Conservation (phyloP, 2,329 filamentous ascomycete genomes). For the Apiospora sp. region DNA sequence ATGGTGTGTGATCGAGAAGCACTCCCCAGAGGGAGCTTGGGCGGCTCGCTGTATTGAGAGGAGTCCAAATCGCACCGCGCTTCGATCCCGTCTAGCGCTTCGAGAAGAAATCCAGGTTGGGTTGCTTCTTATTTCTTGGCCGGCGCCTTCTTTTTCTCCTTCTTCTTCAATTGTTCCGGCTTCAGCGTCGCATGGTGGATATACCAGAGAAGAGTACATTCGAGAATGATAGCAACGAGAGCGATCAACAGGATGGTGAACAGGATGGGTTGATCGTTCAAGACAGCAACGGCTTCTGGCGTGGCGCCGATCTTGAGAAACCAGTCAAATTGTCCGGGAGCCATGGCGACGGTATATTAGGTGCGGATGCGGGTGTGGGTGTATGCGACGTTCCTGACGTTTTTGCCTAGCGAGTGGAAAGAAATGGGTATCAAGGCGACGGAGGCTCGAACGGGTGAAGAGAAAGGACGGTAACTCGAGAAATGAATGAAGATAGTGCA, state of each 20-base stretch:
- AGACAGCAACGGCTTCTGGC: slow-evolving; percentile 62
- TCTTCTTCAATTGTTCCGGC: slow-evolving; percentile 66
- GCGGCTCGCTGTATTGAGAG: background rate
- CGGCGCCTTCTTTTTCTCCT: slow-evolving; percentile 51
- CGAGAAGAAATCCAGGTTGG: slow-evolving; percentile 24
- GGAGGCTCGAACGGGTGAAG: slow-evolving; percentile 5
- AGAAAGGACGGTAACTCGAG: slow-evolving; percentile 22
- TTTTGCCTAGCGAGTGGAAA: slow-evolving; percentile 22
- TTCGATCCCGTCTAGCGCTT: slow-evolving; percentile 20
- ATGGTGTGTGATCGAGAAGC: background rate
- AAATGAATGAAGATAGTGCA: slow-evolving; percentile 33
- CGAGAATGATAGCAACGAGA: slow-evolving; percentile 55
- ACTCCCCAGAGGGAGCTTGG: background rate
- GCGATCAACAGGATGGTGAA: slow-evolving; percentile 66
- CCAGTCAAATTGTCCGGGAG: slow-evolving; percentile 62
- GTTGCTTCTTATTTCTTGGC: slow-evolving; percentile 29
- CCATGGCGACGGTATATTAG: slow-evolving; percentile 26
- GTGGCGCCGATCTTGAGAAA: slow-evolving; percentile 65
- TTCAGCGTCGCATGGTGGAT: slow-evolving; percentile 68
- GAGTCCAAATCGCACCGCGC: slow-evolving; percentile 10
- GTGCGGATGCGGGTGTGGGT: background rate
- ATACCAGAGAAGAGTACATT: slow-evolving; percentile 61
- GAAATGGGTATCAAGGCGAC: slow-evolving; percentile 26
- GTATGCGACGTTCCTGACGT: slow-evolving; percentile 30
- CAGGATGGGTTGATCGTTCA: slow-evolving; percentile 68